Percentiles rank a stretch among this genome's conserved stretches.
Conservation (phyloP, 179 eudicot species). For the Spinacia oleracea region DNA sequence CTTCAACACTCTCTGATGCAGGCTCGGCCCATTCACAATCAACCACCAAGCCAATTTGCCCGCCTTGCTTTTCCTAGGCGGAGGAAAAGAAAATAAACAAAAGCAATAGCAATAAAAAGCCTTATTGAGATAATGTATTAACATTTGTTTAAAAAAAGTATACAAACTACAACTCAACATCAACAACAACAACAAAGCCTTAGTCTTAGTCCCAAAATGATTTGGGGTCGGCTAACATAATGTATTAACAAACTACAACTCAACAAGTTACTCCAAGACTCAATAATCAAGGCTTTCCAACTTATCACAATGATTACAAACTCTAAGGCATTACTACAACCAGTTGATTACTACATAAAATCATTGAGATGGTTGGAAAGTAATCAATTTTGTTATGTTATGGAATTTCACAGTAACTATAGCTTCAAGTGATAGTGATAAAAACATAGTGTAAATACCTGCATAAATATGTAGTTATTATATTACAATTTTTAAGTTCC, state of each 20-base stretch:
- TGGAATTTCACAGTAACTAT: background rate
- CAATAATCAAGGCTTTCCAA: background rate
- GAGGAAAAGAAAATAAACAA: constrained; percentile 22
- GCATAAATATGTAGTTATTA: background rate
- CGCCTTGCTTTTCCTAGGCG: constrained; percentile 61
- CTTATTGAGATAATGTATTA: background rate
- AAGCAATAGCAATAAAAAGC: background rate
- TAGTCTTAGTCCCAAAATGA: too few species aligned
- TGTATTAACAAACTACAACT: too few species aligned
- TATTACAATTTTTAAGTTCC: background rate
- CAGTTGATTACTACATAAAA: background rate
- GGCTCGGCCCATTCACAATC: constrained; percentile 94
- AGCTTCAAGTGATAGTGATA: background rate
- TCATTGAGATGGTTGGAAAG: too few species aligned
- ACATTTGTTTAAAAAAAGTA: background rate
- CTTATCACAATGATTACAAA: too few species aligned
- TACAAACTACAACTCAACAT: background rate
- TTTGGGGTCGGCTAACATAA: too few species aligned
- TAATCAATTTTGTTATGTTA: background rate
- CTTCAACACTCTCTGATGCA: constrained; percentile 63
- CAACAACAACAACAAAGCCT: too few species aligned
- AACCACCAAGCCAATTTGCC: constrained; percentile 64
- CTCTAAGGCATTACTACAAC: background rate
- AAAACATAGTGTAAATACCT: background rate
- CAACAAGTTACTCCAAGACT: too few species aligned